Base-by-base conservation (phyloP, 2,329 filamentous ascomycete species). In the Trichoderma guizhouense region DNA sequence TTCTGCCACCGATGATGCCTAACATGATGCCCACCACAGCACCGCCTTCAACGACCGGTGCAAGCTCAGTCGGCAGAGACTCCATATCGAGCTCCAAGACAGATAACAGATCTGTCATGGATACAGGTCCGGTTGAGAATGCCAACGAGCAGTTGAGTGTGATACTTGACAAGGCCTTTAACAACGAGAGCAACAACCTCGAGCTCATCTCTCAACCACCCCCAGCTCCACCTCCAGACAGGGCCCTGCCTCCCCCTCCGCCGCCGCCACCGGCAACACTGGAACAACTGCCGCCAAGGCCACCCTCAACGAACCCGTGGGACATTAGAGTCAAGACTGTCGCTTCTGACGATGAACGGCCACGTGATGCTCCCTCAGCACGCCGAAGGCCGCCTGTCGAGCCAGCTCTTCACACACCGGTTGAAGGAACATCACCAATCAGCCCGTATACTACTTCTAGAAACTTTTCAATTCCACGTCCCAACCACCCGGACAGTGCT, bases 241-340 rank as follows among this genome's bases (percentile, higher is more conserved):
- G 30, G 24, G 60, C 58, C n/a, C 18, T 64, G 4, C 66, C 57
- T 36, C 60, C 30, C 9, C 64, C 36, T 14, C 74, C 72, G 4
- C 66, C 65, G n/a, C 28, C 53, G 5, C 26, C 47, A 12, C 55
- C 51, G 9, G 53, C 11, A 15, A 72, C 72, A 6, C 39, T 74
- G 12, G 77, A 77, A 63, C 74, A 74, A 26, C 76, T 69, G 4
- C 66, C 79, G 1, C 78, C 79, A 7, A 74, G 76, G n/a, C 83
- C 82, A 3, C 83, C 84, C 11, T 83, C 82, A 7, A 72, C 79
- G 12, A 82, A 85, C 67, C 84, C 84, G 7, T 86, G 84, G 84
- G 81, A 85, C 71, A 75, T 81, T 43, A 77, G 78, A 26, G 72
- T 72, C 34, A 73, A 75, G 21, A 76, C 76, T 21, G 69, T 66